phyloP scores from a whole-genome alignment of 768 basidiomycete species.

The Auriscalpium vulgare region DNA sequence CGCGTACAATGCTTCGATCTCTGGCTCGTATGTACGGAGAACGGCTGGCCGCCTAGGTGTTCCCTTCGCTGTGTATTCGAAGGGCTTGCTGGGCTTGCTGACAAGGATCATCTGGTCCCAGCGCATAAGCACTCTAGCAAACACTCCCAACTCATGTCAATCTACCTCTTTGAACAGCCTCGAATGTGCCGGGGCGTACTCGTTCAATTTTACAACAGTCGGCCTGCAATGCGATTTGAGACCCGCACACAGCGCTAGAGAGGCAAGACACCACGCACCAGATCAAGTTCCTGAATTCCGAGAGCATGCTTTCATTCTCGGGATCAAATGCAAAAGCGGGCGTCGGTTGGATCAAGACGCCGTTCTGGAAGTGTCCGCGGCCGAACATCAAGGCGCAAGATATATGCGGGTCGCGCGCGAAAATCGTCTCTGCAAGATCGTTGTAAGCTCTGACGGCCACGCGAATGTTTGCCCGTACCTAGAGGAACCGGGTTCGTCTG shows the following conservation, averaged over 20 bases:
- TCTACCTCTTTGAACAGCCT: slow-evolving; percentile 16
- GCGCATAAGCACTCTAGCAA: background rate
- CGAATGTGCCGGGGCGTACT: slow-evolving; percentile 18
- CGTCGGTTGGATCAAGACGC: slow-evolving; percentile 33
- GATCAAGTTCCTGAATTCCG: slow-evolving; percentile 27
- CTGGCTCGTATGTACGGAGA: slow-evolving; percentile 15
- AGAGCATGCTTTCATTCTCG: slow-evolving; percentile 19
- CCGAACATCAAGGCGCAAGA: slow-evolving; percentile 32
- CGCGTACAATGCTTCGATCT: slow-evolving; percentile 14
- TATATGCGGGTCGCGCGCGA: slow-evolving; percentile 27
- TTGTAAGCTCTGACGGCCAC: background rate
- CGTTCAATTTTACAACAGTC: slow-evolving; percentile 20
- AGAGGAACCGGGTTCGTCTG: slow-evolving; percentile 33
- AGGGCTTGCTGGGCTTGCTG: slow-evolving; percentile 22
- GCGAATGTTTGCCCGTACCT: slow-evolving; percentile 15
- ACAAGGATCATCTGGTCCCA: slow-evolving; percentile 26
- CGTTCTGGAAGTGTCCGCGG: slow-evolving; percentile 30
- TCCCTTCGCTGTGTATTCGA: slow-evolving; percentile 26
- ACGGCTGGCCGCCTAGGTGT: slow-evolving; percentile 22
- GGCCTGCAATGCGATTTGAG: slow-evolving; percentile 2
- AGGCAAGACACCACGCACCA: slow-evolving; percentile 19
- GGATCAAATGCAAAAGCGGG: slow-evolving; percentile 24
- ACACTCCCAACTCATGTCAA: background rate
- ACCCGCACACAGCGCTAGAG: background rate
- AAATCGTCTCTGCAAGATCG: slow-evolving; percentile 24